Conservation (phyloP, 2,329 filamentous ascomycete genomes). For the Lecanoromycetidae sp. region DNA sequence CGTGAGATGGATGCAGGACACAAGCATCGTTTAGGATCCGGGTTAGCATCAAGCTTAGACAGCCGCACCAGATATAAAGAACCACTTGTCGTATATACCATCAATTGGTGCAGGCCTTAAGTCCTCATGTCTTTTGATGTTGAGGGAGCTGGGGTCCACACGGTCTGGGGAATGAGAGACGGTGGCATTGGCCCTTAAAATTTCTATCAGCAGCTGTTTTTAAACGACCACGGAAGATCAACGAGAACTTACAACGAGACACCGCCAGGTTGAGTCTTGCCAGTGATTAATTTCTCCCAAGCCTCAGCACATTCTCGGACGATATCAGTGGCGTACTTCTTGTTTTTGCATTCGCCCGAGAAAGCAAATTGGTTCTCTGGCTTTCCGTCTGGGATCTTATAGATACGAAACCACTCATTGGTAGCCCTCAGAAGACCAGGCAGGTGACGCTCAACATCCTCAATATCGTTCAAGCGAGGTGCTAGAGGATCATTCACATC, state of each 20-base stretch:
- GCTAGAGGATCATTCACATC: slow-evolving; percentile 96
- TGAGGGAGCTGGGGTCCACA: slow-evolving; percentile 55
- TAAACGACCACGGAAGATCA: neutral
- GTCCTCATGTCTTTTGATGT: slow-evolving; percentile 69
- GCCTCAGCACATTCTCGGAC: slow-evolving; percentile 92
- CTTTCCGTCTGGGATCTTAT: slow-evolving; percentile 99
- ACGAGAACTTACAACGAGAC: slow-evolving; percentile 61
- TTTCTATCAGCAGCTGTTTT: neutral
- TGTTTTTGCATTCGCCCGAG: slow-evolving; percentile 99
- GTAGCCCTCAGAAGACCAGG: slow-evolving; percentile 93
- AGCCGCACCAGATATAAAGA: slow-evolving; percentile 98
- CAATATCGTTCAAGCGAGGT: slow-evolving; percentile 91
- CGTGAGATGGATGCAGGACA: too few species aligned
- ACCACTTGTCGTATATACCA: slow-evolving; percentile 98
- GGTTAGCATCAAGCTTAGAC: slow-evolving; percentile 41
- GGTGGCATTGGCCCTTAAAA: slow-evolving; percentile 65
- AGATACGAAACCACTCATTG: slow-evolving; percentile 99
- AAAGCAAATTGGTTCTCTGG: slow-evolving; percentile 99
- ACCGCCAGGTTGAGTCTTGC: slow-evolving; percentile 67
- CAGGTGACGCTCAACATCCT: slow-evolving; percentile 97
- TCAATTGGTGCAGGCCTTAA: slow-evolving; percentile 80
- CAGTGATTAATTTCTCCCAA: slow-evolving; percentile 90
- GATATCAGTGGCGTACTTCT: slow-evolving; percentile 86
- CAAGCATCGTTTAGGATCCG: too few species aligned
- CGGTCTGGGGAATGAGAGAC: slow-evolving; percentile 60